phyloP scores from a whole-genome alignment of 2,329 filamentous ascomycete species.

The Fusarium sp. region DNA sequence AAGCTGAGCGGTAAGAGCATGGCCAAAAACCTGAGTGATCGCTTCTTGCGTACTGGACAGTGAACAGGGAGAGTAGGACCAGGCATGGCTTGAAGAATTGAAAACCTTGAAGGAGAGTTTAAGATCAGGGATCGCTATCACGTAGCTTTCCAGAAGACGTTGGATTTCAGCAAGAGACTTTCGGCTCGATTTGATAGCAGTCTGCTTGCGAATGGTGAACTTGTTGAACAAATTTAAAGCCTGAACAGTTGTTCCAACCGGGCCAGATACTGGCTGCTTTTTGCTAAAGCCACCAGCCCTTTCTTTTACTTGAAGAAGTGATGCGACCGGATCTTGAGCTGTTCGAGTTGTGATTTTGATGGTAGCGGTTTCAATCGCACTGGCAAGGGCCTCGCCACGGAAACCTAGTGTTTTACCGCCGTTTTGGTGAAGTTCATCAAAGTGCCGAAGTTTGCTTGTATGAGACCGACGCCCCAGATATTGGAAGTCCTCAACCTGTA shows the following conservation, averaged over 20 bases:
- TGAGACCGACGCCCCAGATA: constrained; percentile 73
- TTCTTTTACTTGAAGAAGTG: constrained; percentile 57
- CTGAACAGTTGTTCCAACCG: constrained; percentile 76
- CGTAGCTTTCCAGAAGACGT: constrained; percentile 71
- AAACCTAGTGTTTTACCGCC: constrained; percentile 76
- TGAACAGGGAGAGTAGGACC: constrained; percentile 71
- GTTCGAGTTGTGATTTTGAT: constrained; percentile 74
- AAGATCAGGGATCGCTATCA: constrained; percentile 72
- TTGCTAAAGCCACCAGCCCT: constrained; percentile 48
- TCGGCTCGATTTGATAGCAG: constrained; percentile 65
- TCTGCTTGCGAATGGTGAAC: constrained; percentile 72
- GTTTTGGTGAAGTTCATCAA: constrained; percentile 69
- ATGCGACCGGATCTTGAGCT: constrained; percentile 69
- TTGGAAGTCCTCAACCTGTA: constrained; percentile 70
- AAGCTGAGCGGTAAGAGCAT: constrained; percentile 66
- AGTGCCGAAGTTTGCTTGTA: constrained; percentile 78
- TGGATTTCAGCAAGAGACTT: constrained; percentile 70
- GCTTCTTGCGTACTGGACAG: constrained; percentile 66
- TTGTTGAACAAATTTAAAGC: constrained; percentile 68
- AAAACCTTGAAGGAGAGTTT: constrained; percentile 70
- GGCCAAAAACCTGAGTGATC: constrained; percentile 71
- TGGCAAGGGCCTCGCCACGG: constrained; percentile 78
- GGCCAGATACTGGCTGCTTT: constrained; percentile 59
- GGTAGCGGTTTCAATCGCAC: constrained; percentile 69
- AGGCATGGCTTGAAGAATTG: constrained; percentile 63